Conservation (phyloP, 306 rosid genomes). For the Senna tora region DNA sequence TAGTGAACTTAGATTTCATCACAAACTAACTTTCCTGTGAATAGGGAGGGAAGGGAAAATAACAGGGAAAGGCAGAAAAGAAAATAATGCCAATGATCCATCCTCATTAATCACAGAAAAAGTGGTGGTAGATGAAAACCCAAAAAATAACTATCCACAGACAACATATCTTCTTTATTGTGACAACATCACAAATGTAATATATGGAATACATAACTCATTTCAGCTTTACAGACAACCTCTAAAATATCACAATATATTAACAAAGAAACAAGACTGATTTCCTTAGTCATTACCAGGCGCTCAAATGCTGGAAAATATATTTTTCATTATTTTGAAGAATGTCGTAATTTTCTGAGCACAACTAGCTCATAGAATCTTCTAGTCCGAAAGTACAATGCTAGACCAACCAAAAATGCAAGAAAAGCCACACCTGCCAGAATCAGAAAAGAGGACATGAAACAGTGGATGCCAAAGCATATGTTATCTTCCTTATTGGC, state of each 20-base stretch:
- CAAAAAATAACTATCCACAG: slow-evolving; percentile 1
- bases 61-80: not conserved
- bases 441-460: slow-evolving; percentile 69
- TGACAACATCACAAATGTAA: not conserved
- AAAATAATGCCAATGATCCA: not conserved
- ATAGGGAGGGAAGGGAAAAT: not conserved
- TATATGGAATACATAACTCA: slow-evolving; percentile 21
- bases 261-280: slow-evolving; percentile 24
- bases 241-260: slow-evolving; percentile 12
- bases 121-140: slow-evolving; percentile 1
- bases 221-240: slow-evolving; percentile 13
- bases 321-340: slow-evolving; percentile 31
- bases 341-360: slow-evolving; percentile 50
- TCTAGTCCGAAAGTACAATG: slow-evolving; percentile 66
- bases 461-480: slow-evolving; percentile 74
- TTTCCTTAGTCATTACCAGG: slow-evolving; percentile 39
- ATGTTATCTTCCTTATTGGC: slow-evolving; percentile 45
- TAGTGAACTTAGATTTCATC: not conserved
- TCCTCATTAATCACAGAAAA: slow-evolving; percentile 25
- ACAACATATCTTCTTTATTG: not conserved
- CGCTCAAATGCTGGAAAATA: slow-evolving; percentile 25
- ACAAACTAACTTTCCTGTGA: slow-evolving; percentile 3
- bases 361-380: slow-evolving; percentile 61
- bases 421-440: slow-evolving; percentile 66
- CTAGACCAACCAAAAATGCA: slow-evolving; percentile 63